Evolutionary conservation across 768 basidiomycete species (phyloP), one percentile per base, ranked within the genome.

Genomic region (Amanita muscaria): DNA sequence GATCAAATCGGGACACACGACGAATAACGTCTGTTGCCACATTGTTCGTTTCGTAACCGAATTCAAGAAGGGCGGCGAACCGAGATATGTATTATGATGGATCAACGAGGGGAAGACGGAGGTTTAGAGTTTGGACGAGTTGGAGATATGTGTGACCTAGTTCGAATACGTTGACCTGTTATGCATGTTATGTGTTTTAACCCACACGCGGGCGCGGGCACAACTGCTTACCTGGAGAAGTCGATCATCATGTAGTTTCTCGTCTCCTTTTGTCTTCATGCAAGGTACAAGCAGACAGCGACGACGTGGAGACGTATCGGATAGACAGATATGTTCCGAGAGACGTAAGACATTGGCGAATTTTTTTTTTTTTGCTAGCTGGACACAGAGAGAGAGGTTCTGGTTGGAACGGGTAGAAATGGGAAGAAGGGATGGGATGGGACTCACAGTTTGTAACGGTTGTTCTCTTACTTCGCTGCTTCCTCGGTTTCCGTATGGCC

Each of bases 211-310:
- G n/a, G n/a, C n/a, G n/a, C n/a, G n/a, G n/a, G n/a, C n/a, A n/a
- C n/a, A n/a, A n/a, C n/a, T n/a, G 25, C 60, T 49, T 52, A 86
- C 93, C 69, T 90, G 86, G 90, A 90, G 56, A 99, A 98, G 65
- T 99, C 96, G 50, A 99, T 98, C 19, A 99, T 78, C 96, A 98
- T 98, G 61, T 93, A 88, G 46, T 83, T 89, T 42, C 84, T 67
- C 0, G 88, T 90, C 63, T 94, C 88, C 55, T 85, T 87, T 63
- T 92, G 83, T 48, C 94, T 65, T 58, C 92, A 94, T 3, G 92
- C 89, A 33, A 94, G 79, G 58, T 99, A 98, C 36, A 98, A 73
- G 59, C 96, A 99, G 32, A 93, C 88, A 3, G 93, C 96, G 27
- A 94, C 87, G 50, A 99, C 90, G 54, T 96, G 90, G 57, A 89